Evolutionary conservation across 306 rosid genomes (phyloP), one percentile per base, ranked within the genome.

Genomic region (Senna siamea): DNA sequence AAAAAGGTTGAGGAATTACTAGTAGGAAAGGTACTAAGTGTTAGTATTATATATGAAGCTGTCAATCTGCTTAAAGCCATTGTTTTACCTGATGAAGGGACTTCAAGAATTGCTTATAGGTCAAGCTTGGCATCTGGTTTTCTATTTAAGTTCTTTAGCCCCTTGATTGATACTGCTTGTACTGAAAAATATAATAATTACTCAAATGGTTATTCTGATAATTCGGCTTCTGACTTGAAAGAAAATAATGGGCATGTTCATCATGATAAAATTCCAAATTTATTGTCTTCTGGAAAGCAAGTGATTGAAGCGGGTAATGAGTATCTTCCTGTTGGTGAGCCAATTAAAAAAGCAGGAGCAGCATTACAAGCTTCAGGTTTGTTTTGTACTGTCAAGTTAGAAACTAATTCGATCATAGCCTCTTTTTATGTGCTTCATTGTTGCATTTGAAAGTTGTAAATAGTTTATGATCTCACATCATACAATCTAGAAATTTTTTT

Each of bases 301-400:
- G 65, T 69, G 18, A 20, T 93, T 34, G 82, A 78, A 78, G 48
- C 77, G 70, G 77, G 84, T 8, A 67, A 62, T 58, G 87, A 83
- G 50, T 82, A 87, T 78, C 56, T 60, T 80, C 96, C 98, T 8
- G 65, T 91, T 76, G 98, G 98, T 44, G 76, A 82, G 78, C 80
- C 97, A 65, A 66, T 86, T 51, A 19, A 18, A n/a, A 93, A 93
- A 85, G 75, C 84, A 7, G 93, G 93, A 68, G 93, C 97, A 67
- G 79, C 86, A 28, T 63, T 89, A 61, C 97, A 90, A 85, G 96
- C 98, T 55, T 90, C 98, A 80, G 98, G 98, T 93, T 66, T 62
- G 76, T 83, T 28, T 73, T 78, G 28, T 56, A 48, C 61, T 23
- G 22, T 51, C 53, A 23, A 67, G 20, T 38, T 72, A 34, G 20